phyloP scores from a whole-genome alignment of 1,284 basidiomycete species.

The Tilletia caries region DNA sequence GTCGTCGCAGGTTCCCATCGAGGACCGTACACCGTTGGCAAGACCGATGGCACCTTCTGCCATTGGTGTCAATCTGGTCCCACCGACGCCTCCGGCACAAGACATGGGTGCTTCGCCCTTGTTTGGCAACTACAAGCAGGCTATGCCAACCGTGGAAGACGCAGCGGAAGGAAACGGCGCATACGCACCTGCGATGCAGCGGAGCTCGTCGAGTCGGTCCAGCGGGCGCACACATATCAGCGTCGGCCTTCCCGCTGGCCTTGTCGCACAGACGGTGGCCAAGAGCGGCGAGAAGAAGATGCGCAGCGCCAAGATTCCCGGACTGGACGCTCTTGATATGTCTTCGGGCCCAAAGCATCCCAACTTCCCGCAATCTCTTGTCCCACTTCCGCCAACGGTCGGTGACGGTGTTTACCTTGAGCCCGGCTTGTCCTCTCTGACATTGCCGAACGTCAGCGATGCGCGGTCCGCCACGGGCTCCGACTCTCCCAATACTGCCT shows the following conservation, averaged over 20 bases:
- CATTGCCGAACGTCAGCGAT: slow-evolving; percentile 5
- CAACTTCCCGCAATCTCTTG: neutral
- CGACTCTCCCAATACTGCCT: slow-evolving; percentile 27
- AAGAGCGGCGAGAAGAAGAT: slow-evolving; percentile 10
- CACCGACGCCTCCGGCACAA: slow-evolving; percentile 43
- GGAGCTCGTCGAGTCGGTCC: slow-evolving; percentile 6
- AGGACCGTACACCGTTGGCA: slow-evolving; percentile 32
- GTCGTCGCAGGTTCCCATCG: slow-evolving; percentile 19
- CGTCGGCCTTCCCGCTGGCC: neutral
- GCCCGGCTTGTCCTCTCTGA: neutral
- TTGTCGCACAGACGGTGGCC: slow-evolving; percentile 7
- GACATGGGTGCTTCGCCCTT: slow-evolving; percentile 16
- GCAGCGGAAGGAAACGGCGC: neutral
- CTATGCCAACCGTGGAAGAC: neutral
- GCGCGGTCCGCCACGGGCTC: slow-evolving; percentile 24
- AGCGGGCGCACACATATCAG: neutral
- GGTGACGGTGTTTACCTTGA: neutral
- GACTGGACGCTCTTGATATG: neutral
- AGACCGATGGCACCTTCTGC: slow-evolving; percentile 18
- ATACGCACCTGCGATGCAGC: neutral
- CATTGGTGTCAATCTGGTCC: slow-evolving; percentile 44
- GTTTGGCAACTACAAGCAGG: neutral
- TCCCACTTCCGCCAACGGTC: neutral
- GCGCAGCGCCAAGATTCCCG: slow-evolving; percentile 3
- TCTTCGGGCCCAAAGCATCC: neutral